Evolutionary conservation across 2,329 filamentous ascomycete species (phyloP).

Genomic region (Samsoniella hepiali): DNA sequence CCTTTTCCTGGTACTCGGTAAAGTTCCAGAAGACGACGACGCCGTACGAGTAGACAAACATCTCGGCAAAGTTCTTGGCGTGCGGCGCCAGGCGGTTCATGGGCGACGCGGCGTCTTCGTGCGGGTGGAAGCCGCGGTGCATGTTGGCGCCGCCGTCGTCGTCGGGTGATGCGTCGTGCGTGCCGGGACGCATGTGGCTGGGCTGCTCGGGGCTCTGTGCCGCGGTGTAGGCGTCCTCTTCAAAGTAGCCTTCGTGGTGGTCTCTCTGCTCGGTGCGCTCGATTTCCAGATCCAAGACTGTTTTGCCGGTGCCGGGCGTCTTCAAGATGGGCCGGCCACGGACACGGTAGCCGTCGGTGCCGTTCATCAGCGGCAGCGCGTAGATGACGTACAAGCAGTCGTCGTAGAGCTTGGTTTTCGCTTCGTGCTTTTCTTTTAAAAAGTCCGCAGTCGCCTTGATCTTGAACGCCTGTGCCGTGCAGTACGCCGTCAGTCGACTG

Average conservation of each 20-base stretch:
- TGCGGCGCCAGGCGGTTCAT: constrained; percentile 63
- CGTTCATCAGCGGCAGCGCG: constrained; percentile 82
- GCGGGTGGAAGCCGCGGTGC: constrained; percentile 26
- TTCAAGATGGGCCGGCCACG: constrained; percentile 89
- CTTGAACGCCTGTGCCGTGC: constrained; percentile 91
- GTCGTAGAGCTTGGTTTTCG: constrained; percentile 94
- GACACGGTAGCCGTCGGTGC: constrained; percentile 80
- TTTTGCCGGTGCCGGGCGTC: constrained; percentile 84
- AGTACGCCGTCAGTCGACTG: constrained; percentile 89
- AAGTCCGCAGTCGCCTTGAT: constrained; percentile 86
- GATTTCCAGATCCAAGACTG: constrained; percentile 90
- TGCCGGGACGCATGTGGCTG: constrained; percentile 27
- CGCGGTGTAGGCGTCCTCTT: constrained; percentile 60
- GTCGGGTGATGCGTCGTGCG: constrained; percentile 32
- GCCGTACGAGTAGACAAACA: constrained; percentile 96
- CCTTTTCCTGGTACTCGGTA: constrained; percentile 91
- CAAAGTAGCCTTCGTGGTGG: constrained; percentile 88
- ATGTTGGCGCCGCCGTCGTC: constrained; percentile 24
- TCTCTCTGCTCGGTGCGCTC: constrained; percentile 87
- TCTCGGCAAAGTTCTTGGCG: constrained; percentile 80
- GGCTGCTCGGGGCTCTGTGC: constrained; percentile 32
- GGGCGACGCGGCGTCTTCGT: constrained; percentile 46
- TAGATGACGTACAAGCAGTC: constrained; percentile 97
- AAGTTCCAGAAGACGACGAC: constrained; percentile 99
- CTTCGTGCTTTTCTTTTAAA: constrained; percentile 79